Percentiles rank a stretch among this genome's conserved stretches.
phyloP scores from a whole-genome alignment of 75 land plant genomes.

The Isoetes taiwanensis region DNA sequence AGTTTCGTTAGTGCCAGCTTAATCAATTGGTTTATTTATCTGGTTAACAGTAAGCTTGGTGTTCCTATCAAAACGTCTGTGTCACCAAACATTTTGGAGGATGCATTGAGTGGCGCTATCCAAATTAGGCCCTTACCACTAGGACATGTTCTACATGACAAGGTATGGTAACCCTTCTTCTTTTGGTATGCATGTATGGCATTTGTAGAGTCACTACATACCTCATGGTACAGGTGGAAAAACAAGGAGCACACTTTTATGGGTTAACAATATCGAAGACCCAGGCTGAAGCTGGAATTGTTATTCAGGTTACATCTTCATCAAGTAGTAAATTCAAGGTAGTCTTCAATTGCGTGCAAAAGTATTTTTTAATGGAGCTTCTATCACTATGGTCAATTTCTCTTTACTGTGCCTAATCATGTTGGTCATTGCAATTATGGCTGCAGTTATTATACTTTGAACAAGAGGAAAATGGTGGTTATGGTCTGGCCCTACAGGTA shows the following conservation, averaged over 20 bases:
- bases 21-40: too few species aligned
- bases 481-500: not conserved
- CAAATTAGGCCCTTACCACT: conserved; percentile 37
- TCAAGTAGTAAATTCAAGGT: conserved; percentile 90
- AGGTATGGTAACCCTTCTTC: conserved; percentile 24
- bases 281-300: conserved; percentile 56
- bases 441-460: conserved; percentile 2
- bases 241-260: conserved; percentile 77
- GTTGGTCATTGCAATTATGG: too few species aligned
- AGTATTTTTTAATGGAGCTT: too few species aligned
- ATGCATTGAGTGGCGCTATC: conserved; percentile 64
- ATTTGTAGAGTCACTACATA: not conserved
- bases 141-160: conserved; percentile 38
- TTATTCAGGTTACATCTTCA: conserved; percentile 54
- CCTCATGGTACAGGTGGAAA: conserved; percentile 45
- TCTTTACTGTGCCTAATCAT: too few species aligned
- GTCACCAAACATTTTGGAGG: conserved; percentile 67
- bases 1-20: not conserved
- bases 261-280: conserved; percentile 57
- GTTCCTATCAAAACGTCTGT: conserved; percentile 81
- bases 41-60: conserved; percentile 64
- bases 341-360: too few species aligned
- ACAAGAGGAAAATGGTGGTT: conserved; percentile 3
- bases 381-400: too few species aligned
- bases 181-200: not conserved